Percentiles rank a stretch among this genome's conserved stretches.
Evolutionary conservation across 441 rosid species (phyloP).

Genomic region (Kokia cookei): DNA sequence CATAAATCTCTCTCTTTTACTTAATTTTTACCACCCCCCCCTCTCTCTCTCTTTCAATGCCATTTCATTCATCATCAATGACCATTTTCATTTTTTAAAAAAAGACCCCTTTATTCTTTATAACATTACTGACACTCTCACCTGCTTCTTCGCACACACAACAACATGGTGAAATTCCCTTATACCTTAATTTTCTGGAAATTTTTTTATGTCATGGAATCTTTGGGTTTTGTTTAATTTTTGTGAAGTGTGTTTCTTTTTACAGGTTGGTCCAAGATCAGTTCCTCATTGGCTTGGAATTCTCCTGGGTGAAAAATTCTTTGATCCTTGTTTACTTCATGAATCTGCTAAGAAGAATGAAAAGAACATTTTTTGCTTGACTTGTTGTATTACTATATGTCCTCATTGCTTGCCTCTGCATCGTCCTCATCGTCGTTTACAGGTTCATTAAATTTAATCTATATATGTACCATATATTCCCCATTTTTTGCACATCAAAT

Average conservation of each 20-base stretch:
- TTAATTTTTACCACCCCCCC: too few relatives aligned
- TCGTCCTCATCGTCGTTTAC: constrained; percentile 21
- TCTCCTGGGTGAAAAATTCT: constrained; percentile 23
- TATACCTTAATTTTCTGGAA: not conserved
- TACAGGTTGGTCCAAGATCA: constrained; percentile 9
- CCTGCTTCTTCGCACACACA: not conserved
- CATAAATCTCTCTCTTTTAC: too few relatives aligned
- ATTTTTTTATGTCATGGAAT: not conserved
- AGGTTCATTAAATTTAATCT: constrained; percentile 3
- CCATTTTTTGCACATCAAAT: not conserved
- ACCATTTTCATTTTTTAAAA: not conserved
- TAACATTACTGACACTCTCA: not conserved
- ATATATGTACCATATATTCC: too few relatives aligned
- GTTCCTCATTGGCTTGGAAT: constrained; percentile 18
- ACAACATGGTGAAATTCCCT: not conserved
- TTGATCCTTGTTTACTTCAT: constrained; percentile 17
- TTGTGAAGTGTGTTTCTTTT: not conserved
- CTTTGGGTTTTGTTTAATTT: not conserved
- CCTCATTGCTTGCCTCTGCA: constrained; percentile 26
- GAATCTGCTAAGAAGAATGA: constrained; percentile 14
- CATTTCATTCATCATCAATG: not conserved
- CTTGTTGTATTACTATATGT: constrained; percentile 19
- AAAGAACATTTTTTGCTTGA: constrained; percentile 13
- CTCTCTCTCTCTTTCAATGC: not conserved
- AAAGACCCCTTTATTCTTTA: not conserved